Base-by-base conservation (phyloP, 2,329 filamentous ascomycete species). In the Dryadomyces sulphureus region DNA sequence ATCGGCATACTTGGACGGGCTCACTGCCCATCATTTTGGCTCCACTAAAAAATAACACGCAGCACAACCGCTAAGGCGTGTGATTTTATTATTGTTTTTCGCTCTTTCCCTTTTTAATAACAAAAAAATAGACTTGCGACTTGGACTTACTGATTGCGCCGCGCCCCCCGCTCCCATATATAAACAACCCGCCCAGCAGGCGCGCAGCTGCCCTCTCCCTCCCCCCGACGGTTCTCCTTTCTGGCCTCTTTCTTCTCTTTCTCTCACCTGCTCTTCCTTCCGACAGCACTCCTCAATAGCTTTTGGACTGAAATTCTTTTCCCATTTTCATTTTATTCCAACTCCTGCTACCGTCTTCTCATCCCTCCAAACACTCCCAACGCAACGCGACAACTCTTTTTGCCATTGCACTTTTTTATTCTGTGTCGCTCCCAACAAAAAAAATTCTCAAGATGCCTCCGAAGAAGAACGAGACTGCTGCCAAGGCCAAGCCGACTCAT, bases 111-210 rank as follows among this genome's bases (percentile, higher is more conserved):
- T 19, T 32, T 32, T 19, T 34, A 35, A 46, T 36, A 46, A 42
- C 35, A 42, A 39, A 47, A 44, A 43, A 40, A 34, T 19, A 47
- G 34, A 27, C 22, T 42, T 32, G 45, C 45, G 27, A 32, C 41
- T 22, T 14, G 44, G 36, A 49, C 49, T 61, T 70, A 73, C 69
- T 74, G 70, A 74, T 75, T 74, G 70, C 65, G 67, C 64, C 61
- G 64, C 64, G 61, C 65, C 62, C 64, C 70, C 69, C 65, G 64
- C 66, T 68, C 57, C 59, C 60, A 57, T 68, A 77, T 77, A 77
- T 76, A 77, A 77, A 74, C 68, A 72, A 63, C 62, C 60, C 66
- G 66, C 65, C 63, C 68, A 65, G 59, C 70, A 69, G 70, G 68
- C 68, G 68, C 70, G 65, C 65, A 40, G 45, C 42, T 38, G 61